Evolutionary conservation across 1,284 basidiomycete genomes (phyloP), one percentile per base, ranked within the genome.

Genomic region (Sphaerobolus stellatus): DNA sequence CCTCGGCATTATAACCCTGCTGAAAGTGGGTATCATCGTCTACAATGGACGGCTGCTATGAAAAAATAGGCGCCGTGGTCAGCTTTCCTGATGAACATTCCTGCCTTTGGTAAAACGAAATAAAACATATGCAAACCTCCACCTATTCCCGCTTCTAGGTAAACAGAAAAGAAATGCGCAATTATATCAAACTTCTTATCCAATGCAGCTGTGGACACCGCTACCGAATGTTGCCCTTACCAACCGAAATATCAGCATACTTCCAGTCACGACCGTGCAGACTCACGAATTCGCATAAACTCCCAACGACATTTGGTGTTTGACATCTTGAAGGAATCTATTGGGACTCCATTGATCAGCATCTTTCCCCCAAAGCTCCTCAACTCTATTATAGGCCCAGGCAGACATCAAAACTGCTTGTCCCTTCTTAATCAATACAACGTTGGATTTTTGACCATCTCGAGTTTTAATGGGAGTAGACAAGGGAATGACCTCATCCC

Each of bases 401-500:
- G 73, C 68, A 5, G 74, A 75, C 4, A 68, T 58, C 22, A 74
- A 66, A 28, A 75, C 59, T 50, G 71, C 69, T 33, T 64, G 65
- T 7, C 71, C 71, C 53, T 74, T 73, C 9, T 68, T 65, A 44
- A 75, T 65, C 18, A 70, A 70, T 5, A 77, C 54, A 46, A 68
- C 62, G 13, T 61, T 59, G 48, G 69, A 61, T 28, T 63, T 58
- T 44, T 71, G 56, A 0, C 80, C 80, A 1, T 68, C 60, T 3
- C 62, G 52, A 0, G 74, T 75, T 7, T 59, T 62, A 28, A 81
- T 56, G 1, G 79, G 80, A 4, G 61, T 58, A 34, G 68, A 70
- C 50, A 84, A 71, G 0, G 81, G 83, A 22, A 85, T 73, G 2
- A 81, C 61, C 52, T 84, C 81, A 58, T 83, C 79, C 22, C 64